phyloP scores from a whole-genome alignment of 2,329 filamentous ascomycete genomes.

The Curvularia sp. region DNA sequence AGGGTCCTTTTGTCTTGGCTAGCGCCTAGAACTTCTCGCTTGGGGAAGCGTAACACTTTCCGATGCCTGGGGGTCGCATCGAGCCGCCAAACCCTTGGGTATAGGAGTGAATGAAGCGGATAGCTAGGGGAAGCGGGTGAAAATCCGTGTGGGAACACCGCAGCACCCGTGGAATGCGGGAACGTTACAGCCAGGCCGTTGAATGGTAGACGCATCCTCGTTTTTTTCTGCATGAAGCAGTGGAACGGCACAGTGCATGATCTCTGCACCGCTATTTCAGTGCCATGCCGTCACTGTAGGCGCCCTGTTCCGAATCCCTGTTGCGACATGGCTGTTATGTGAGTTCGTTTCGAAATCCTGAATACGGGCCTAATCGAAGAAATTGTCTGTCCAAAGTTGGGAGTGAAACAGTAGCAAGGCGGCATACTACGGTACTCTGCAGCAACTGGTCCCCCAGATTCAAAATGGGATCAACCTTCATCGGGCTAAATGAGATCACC shows the following conservation, averaged over 20 bases:
- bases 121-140: background rate
- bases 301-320: background rate
- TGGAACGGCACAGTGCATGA: constrained; percentile 5
- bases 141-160: background rate
- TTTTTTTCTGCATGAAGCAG: background rate
- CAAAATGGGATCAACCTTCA: background rate
- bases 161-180: background rate
- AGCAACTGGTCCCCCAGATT: background rate
- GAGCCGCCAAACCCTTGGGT: background rate
- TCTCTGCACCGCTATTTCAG: constrained; percentile 7
- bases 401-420: constrained; percentile 4
- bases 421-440: constrained; percentile 3
- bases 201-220: background rate
- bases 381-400: background rate
- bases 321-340: background rate
- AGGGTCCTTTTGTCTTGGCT: background rate
- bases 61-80: background rate
- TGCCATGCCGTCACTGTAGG: background rate
- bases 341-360: background rate
- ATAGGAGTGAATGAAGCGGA: background rate
- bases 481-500: background rate
- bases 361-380: background rate
- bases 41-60: constrained; percentile 1
- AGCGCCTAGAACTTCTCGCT: background rate
- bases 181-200: background rate